Evolutionary conservation across 345 rosid species (phyloP), one percentile per base, ranked within the genome.

Genomic region (Erysimum cheiranthoides): DNA sequence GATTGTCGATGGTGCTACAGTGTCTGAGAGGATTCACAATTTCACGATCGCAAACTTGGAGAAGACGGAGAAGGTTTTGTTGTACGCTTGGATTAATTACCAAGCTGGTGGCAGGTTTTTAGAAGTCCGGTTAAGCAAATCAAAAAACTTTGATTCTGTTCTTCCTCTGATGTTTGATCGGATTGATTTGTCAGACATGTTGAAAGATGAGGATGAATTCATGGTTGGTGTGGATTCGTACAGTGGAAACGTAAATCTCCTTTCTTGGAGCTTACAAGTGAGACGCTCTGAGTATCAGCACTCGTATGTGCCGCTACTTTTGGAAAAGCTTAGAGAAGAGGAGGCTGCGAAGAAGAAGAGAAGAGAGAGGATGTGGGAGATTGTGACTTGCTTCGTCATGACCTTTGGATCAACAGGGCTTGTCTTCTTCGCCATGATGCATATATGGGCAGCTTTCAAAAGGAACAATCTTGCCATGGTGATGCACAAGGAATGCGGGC

Each of bases 71-170:
- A 17, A 46, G 36, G 1, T 35, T 36, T 56, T 70, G 59, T 34
- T 90, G 79, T 85, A 78, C 60, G 82, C 87, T 70, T 89, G 87
- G 93, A 79, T 94, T 57, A 90, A 90, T 71, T 94, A 90, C 69
- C 80, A 77, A 53, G 90, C 91, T 0, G 52, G 87, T 46, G 85
- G 92, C 1, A 83, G 81, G 79, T 83, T 88, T 38, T 46, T 92
- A 38, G 95, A 92, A 73, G 88, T 92, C 27, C 61, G 88, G 71
- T 61, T 94, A 85, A 83, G 86, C 76, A 81, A 79, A 51, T 83
- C 73, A 50, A 74, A 84, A 18, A 73, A 68, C 59, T 53, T 43
- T 17, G 81, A 82, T 43, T 88, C 90, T 1, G 70, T 79, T 32
- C 84, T 73, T 82, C 83, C 92, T 21, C 18, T 86, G 61, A 67